phyloP scores from a whole-genome alignment of 83 land plant genomes.

The Picea abies region DNA sequence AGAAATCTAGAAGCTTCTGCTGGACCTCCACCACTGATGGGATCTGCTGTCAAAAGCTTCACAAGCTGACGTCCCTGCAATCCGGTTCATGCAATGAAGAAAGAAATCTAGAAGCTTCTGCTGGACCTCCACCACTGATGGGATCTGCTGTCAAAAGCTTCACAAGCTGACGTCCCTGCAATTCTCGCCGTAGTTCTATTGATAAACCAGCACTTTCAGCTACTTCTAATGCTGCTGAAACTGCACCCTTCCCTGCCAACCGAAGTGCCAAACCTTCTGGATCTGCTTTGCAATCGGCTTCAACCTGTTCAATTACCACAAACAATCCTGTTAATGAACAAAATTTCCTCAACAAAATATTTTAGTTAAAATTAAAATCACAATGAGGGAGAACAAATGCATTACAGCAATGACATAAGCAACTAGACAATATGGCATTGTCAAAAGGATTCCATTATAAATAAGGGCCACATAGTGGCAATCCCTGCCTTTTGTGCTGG shows the following conservation, averaged over 20 bases:
- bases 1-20: constrained; percentile 97
- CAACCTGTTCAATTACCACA: constrained; percentile 68
- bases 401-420: too few species aligned
- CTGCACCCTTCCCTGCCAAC: constrained; percentile 94
- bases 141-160: constrained; percentile 94
- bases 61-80: constrained; percentile 97
- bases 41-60: constrained; percentile 90
- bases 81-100: too few species aligned
- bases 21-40: constrained; percentile 98
- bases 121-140: constrained; percentile 97
- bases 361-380: neutral
- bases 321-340: neutral
- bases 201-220: constrained; percentile 93
- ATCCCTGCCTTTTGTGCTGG: neutral
- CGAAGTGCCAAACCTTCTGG: constrained; percentile 98
- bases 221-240: constrained; percentile 96
- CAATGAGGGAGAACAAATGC: neutral
- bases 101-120: constrained; percentile 95
- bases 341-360: neutral
- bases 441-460: too few species aligned
- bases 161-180: constrained; percentile 97
- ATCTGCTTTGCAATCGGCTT: constrained; percentile 84
- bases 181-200: constrained; percentile 83
- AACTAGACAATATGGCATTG: too few species aligned
- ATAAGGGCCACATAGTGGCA: too few species aligned